phyloP scores from a whole-genome alignment of 805 yeast species.

The Naumovozyma baii region DNA sequence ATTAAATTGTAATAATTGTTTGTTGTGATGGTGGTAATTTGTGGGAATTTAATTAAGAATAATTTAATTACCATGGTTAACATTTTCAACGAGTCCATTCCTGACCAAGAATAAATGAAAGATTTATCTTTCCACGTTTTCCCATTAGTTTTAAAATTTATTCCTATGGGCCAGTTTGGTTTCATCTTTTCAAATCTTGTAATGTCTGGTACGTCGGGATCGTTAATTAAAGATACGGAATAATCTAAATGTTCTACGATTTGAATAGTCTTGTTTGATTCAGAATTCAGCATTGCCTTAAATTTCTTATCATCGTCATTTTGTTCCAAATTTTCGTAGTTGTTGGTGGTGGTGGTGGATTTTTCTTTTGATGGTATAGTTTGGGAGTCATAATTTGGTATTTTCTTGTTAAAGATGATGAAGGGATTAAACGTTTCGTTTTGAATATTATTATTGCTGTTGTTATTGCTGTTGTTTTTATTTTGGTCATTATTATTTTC shows the following conservation, averaged over 20 bases:
- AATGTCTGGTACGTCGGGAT: slow-evolving; percentile 3
- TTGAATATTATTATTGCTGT: slow-evolving; percentile 6
- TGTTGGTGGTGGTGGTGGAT: background rate
- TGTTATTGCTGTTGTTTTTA: slow-evolving; percentile 5
- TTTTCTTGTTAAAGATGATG: background rate
- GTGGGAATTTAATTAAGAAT: slow-evolving; percentile 18
- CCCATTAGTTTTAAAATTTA: slow-evolving; percentile 15
- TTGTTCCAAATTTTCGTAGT: too few relatives aligned
- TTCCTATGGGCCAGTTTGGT: slow-evolving; percentile 25
- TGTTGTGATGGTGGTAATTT: slow-evolving; percentile 17
- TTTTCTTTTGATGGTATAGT: background rate
- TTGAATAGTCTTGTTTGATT: slow-evolving; percentile 13
- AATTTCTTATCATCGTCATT: too few relatives aligned
- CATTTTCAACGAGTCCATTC: slow-evolving; percentile 14
- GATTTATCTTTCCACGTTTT: slow-evolving; percentile 13
- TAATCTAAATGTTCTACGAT: slow-evolving; percentile 22
- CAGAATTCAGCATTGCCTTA: too few relatives aligned
- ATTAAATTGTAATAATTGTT: slow-evolving; percentile 15
- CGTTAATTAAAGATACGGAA: background rate
- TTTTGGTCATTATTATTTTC: slow-evolving; percentile 2
- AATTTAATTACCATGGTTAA: slow-evolving; percentile 15
- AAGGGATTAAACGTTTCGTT: background rate
- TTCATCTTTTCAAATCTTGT: slow-evolving; percentile 12
- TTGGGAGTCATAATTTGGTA: background rate
- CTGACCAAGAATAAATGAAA: slow-evolving; percentile 19